phyloP scores from a whole-genome alignment of 139 green algal genomes.

The Asterochloris sp. region DNA sequence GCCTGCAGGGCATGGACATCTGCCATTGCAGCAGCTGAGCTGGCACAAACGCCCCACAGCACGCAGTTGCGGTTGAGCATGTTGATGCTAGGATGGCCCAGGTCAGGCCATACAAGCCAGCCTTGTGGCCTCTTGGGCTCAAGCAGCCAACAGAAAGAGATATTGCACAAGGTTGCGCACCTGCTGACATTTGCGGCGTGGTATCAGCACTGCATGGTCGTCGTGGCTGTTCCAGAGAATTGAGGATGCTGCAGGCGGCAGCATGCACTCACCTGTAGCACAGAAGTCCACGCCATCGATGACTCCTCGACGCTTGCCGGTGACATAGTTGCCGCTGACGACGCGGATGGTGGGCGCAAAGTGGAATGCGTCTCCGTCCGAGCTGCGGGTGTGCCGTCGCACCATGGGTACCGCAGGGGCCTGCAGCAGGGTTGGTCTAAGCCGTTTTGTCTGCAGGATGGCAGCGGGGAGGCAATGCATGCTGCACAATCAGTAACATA shows the following conservation, averaged over 20 bases:
- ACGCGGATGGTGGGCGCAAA: constrained; percentile 48
- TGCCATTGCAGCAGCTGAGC: too few relatives aligned
- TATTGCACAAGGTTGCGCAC: too few relatives aligned
- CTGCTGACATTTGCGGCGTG: too few relatives aligned
- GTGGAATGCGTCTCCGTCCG: constrained; percentile 46
- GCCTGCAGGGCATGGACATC: constrained; percentile 5
- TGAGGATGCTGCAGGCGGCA: too few relatives aligned
- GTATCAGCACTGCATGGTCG: not conserved
- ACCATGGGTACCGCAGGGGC: constrained; percentile 77
- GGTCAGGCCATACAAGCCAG: too few relatives aligned
- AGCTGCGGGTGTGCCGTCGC: constrained; percentile 66
- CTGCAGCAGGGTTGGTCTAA: constrained; percentile 18
- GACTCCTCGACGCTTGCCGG: constrained; percentile 83
- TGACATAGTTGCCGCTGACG: constrained; percentile 91
- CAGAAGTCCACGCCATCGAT: constrained; percentile 91
- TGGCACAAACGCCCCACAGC: not conserved
- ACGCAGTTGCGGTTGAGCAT: not conserved
- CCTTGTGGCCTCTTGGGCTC: too few relatives aligned
- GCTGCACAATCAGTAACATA: too few relatives aligned
- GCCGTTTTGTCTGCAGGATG: not conserved
- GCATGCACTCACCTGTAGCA: constrained; percentile 48
- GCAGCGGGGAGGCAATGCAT: not conserved
- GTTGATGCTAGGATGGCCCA: too few relatives aligned
- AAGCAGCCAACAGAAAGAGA: too few relatives aligned
- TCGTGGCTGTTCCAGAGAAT: too few relatives aligned